Conservation (phyloP, 306 rosid genomes). For the Cicer yamashitae region DNA sequence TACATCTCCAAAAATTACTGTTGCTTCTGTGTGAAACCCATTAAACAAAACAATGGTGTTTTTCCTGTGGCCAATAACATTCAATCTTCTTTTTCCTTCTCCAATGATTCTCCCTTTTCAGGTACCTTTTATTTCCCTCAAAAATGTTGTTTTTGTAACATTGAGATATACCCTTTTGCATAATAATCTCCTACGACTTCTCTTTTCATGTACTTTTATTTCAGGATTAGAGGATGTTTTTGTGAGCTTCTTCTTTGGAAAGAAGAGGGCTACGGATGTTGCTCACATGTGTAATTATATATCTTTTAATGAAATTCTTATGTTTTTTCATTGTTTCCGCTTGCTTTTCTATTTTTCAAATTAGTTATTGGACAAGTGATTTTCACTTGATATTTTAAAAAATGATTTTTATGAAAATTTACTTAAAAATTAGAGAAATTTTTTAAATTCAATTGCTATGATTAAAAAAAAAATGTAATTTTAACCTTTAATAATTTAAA, state of each 20-base stretch:
- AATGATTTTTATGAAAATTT: too few relatives aligned
- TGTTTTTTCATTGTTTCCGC: not conserved
- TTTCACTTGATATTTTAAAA: too few relatives aligned
- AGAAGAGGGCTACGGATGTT: slow-evolving; percentile 85
- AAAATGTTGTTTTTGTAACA: slow-evolving; percentile 1
- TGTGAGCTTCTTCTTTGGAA: slow-evolving; percentile 69
- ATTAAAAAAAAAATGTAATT: too few relatives aligned
- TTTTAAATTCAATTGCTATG: too few relatives aligned
- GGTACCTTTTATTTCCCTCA: slow-evolving; percentile 43
- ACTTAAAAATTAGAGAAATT: too few relatives aligned
- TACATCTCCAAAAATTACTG: slow-evolving; percentile 29
- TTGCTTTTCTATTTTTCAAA: not conserved
- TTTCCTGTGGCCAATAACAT: slow-evolving; percentile 29
- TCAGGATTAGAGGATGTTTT: slow-evolving; percentile 74
- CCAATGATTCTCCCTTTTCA: slow-evolving; percentile 54
- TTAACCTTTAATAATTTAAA: too few relatives aligned
- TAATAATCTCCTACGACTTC: slow-evolving; percentile 13
- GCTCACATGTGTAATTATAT: slow-evolving; percentile 68
- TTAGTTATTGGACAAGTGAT: not conserved
- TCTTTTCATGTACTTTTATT: slow-evolving; percentile 37
- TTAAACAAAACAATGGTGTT: slow-evolving; percentile 33
- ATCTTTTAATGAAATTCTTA: slow-evolving; percentile 17
- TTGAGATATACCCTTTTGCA: not conserved
- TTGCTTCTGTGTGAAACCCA: slow-evolving; percentile 40
- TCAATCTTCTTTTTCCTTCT: slow-evolving; percentile 39